A percentile compares a stretch with the other conserved stretches of the same genome.
Conservation (phyloP, 2,329 filamentous ascomycete species). For the Pochonia chlamydosporia region DNA sequence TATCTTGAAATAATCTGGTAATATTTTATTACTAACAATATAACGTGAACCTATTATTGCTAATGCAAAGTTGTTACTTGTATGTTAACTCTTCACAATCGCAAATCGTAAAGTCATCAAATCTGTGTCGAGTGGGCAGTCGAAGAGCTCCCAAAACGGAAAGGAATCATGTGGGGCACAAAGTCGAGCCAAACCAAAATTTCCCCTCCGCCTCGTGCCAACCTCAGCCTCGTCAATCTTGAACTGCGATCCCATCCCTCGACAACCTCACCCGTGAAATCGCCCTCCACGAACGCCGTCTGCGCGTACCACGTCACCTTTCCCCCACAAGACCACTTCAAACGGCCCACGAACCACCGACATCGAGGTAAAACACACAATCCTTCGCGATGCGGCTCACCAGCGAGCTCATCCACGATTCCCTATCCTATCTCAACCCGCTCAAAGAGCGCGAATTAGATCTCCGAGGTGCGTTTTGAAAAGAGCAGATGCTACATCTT, state of each 20-base stretch:
- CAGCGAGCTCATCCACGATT: constrained; percentile 86
- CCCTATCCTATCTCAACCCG: constrained; percentile 96
- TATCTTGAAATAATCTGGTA: too few relatives aligned
- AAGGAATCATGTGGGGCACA: not conserved
- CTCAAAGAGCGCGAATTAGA: constrained; percentile 98
- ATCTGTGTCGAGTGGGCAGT: too few relatives aligned
- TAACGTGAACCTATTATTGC: too few relatives aligned
- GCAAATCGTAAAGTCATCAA: too few relatives aligned
- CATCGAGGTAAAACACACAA: not conserved
- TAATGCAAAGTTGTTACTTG: too few relatives aligned
- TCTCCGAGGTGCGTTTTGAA: constrained; percentile 92
- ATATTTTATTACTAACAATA: too few relatives aligned
- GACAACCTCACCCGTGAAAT: not conserved
- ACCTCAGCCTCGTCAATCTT: constrained; percentile 20
- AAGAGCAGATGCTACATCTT: constrained; percentile 94
- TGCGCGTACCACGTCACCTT: not conserved
- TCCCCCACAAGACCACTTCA: not conserved
- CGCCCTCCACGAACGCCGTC: not conserved
- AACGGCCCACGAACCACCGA: not conserved
- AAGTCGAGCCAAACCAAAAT: constrained; percentile 20
- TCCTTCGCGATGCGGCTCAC: constrained; percentile 77
- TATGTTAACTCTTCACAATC: too few relatives aligned
- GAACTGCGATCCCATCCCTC: not conserved
- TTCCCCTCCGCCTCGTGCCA: constrained; percentile 23
- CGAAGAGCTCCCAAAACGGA: not conserved